A percentile compares a stretch with the other conserved stretches of the same genome.
Evolutionary conservation across 352 stramenopile genomes (phyloP).

Genomic region (Phytopythium mirpurense): DNA sequence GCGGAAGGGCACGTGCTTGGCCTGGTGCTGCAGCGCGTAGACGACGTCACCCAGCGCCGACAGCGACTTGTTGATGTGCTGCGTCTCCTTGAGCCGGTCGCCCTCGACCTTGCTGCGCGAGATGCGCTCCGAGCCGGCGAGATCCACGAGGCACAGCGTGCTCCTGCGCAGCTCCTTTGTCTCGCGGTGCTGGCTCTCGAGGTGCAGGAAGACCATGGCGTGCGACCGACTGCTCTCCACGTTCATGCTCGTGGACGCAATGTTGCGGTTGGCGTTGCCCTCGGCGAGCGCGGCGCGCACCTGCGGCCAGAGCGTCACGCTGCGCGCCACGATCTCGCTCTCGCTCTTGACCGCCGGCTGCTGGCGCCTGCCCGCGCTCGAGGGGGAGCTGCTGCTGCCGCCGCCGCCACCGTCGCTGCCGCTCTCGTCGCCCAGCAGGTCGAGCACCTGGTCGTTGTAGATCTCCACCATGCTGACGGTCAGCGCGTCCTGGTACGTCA

Average conservation of each 20-base stretch:
- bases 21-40: constrained; percentile 86
- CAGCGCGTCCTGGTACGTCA: constrained; percentile 67
- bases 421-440: constrained; percentile 63
- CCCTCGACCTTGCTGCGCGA: constrained; percentile 78
- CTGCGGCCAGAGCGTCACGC: constrained; percentile 57
- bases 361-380: constrained; percentile 24
- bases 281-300: constrained; percentile 65
- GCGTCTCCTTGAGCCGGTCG: constrained; percentile 92
- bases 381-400: constrained; percentile 10
- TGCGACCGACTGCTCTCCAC: constrained; percentile 83
- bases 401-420: constrained; percentile 26
- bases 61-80: constrained; percentile 99
- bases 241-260: constrained; percentile 84
- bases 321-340: constrained; percentile 55
- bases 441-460: constrained; percentile 92
- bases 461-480: constrained; percentile 97
- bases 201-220: constrained; percentile 74
- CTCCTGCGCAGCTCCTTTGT: constrained; percentile 70
- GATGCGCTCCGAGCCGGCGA: constrained; percentile 96
- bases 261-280: constrained; percentile 78
- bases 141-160: constrained; percentile 96
- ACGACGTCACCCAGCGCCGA: constrained; percentile 97
- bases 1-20: constrained; percentile 92
- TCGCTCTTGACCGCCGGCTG: constrained; percentile 49
- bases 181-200: constrained; percentile 66